These are phyloP conservation scores for Leptographium galeiforme DNA, from an alignment of 2,329 filamentous ascomycete genomes.

Conservation along the genomic window DNA sequence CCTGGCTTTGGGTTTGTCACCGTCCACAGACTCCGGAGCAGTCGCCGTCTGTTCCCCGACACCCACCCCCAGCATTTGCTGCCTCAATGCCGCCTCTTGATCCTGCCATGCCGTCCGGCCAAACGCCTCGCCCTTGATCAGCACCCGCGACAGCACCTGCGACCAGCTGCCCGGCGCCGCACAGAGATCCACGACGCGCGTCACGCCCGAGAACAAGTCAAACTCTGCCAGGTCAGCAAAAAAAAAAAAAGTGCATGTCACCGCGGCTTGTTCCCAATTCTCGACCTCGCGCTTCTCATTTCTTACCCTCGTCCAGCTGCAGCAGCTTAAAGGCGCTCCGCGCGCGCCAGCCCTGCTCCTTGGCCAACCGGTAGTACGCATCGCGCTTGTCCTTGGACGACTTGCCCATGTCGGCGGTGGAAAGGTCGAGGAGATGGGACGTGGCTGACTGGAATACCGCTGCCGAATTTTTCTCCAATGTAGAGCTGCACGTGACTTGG, in stretches of 20 bases:
- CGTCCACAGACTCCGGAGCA: too few species aligned
- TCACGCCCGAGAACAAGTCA: conserved; percentile 81
- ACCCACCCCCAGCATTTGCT: conserved; percentile 41
- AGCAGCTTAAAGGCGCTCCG: conserved; percentile 94
- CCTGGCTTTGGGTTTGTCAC: background rate
- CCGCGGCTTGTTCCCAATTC: too few species aligned
- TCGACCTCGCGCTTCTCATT: too few species aligned
- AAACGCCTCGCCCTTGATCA: conserved; percentile 89
- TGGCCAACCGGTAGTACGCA: conserved; percentile 92
- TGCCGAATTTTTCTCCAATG: too few species aligned
- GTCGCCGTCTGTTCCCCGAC: background rate
- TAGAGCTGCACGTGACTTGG: too few species aligned
- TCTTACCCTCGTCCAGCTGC: conserved; percentile 68
- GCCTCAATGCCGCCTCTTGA: conserved; percentile 53
- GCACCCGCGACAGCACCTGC: conserved; percentile 81
- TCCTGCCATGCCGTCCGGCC: conserved; percentile 79
- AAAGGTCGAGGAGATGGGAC: too few species aligned
- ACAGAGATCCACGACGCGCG: conserved; percentile 87
- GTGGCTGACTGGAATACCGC: too few species aligned
- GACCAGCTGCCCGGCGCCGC: conserved; percentile 96
- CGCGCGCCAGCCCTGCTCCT: conserved; percentile 97
- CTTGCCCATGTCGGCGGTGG: conserved; percentile 54
- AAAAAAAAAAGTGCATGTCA: background rate
- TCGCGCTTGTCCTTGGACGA: conserved; percentile 98
- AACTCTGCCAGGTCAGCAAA: conserved; percentile 47